Percentiles rank a stretch among this genome's conserved stretches.
These are phyloP conservation scores for Pilasporangium apinafurcum DNA, from an alignment of 352 stramenopile species.

Conservation along the genomic window DNA sequence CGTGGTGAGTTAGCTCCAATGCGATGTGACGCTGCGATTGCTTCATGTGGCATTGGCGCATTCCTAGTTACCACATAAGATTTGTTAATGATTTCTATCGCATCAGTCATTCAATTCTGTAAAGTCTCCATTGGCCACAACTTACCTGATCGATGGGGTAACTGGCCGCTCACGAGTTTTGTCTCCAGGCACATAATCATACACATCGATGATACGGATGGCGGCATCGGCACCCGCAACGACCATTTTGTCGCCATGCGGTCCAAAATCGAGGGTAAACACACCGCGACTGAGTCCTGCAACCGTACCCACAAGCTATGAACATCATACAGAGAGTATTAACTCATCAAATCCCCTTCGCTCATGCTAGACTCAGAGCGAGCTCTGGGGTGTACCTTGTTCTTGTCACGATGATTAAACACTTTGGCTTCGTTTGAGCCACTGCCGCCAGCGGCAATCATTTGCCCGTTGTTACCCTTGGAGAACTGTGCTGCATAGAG, in stretches of 20 bases:
- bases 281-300: slow-evolving; percentile 75
- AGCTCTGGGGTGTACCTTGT: slow-evolving; percentile 21
- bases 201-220: slow-evolving; percentile 88
- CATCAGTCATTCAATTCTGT: background rate
- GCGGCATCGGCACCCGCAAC: slow-evolving; percentile 79
- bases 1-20: slow-evolving; percentile 33
- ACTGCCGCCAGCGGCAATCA: slow-evolving; percentile 83
- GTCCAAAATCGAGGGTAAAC: slow-evolving; percentile 82
- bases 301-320: slow-evolving; percentile 72
- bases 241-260: slow-evolving; percentile 72
- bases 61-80: slow-evolving; percentile 18
- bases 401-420: slow-evolving; percentile 71
- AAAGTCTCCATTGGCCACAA: background rate
- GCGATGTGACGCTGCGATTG: slow-evolving; percentile 18
- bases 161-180: slow-evolving; percentile 65
- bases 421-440: slow-evolving; percentile 89
- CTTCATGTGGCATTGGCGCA: slow-evolving; percentile 40
- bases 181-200: slow-evolving; percentile 65
- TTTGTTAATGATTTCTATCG: background rate
- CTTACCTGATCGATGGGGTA: slow-evolving; percentile 63
- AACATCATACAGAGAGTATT: background rate
- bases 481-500: slow-evolving; percentile 88
- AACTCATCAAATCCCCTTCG: no score
- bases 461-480: slow-evolving; percentile 47
- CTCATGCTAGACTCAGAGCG: no score